A percentile compares a stretch with the other conserved stretches of the same genome.
Conservation (phyloP, 306 rosid genomes). For the Glycyrrhiza uralensis region DNA sequence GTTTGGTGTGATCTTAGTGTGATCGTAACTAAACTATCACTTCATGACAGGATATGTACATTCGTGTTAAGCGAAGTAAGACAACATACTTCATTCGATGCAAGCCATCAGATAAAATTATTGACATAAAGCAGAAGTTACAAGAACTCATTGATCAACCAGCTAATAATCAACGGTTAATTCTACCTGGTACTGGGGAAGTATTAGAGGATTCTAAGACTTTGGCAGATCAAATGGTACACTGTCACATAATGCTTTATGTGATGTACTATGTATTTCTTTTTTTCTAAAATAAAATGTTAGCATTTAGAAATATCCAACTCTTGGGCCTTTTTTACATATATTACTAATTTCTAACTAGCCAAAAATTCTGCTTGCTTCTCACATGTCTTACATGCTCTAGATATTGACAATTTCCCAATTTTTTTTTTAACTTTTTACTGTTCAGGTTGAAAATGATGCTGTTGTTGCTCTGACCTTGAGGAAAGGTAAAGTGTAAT, state of each 20-base stretch:
- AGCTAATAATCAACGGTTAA: conserved; percentile 59
- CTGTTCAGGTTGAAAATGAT: conserved; percentile 82
- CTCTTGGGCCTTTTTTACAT: not conserved
- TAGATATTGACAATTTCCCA: not conserved
- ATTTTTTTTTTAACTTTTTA: not conserved
- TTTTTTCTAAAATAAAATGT: not conserved
- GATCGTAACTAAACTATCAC: not conserved
- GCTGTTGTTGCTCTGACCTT: conserved; percentile 79
- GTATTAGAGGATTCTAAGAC: conserved; percentile 76
- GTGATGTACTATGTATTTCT: not conserved
- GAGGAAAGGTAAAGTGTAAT: conserved; percentile 57
- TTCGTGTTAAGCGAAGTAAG: conserved; percentile 77
- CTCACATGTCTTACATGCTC: not conserved
- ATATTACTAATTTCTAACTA: not conserved
- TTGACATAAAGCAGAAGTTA: conserved; percentile 79
- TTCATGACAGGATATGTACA: conserved; percentile 70
- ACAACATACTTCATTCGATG: conserved; percentile 92
- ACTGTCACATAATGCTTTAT: not conserved
- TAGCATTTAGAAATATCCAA: not conserved
- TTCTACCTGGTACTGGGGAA: conserved; percentile 61
- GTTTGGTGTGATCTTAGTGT: not conserved
- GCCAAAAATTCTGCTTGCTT: not conserved
- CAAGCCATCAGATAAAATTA: conserved; percentile 77
- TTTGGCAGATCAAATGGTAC: conserved; percentile 85
- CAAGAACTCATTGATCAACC: conserved; percentile 64